These are phyloP conservation scores for Leccinum sublutescens DNA, from an alignment of 768 basidiomycete genomes.

Conservation along the genomic window DNA sequence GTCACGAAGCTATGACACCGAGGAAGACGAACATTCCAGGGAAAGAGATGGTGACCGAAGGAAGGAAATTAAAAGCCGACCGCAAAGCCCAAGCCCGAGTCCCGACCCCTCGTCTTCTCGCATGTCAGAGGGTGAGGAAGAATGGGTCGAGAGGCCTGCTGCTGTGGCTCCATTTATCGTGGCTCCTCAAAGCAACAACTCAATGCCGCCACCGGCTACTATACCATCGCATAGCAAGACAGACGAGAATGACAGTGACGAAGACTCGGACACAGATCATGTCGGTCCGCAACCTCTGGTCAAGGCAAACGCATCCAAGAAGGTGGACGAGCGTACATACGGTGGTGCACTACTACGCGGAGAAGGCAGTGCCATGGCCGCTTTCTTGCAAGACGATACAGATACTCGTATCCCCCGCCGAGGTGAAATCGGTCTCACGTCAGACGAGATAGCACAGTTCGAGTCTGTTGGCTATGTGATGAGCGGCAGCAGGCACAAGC, in stretches of 20 bases:
- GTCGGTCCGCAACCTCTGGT: constrained; percentile 75
- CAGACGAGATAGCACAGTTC: constrained; percentile 82
- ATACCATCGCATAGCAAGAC: constrained; percentile 18
- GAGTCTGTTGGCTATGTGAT: constrained; percentile 96
- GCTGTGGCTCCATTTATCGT: constrained; percentile 29
- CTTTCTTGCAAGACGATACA: constrained; percentile 84
- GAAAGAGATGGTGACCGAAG: constrained; percentile 25
- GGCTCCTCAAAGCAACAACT: constrained; percentile 17
- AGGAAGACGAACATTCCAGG: constrained; percentile 36
- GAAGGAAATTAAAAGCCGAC: constrained; percentile 35
- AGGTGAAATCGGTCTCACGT: constrained; percentile 95
- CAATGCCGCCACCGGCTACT: constrained; percentile 25
- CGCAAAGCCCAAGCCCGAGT: constrained; percentile 33
- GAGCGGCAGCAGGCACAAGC: constrained; percentile 90
- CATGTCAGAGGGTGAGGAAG: constrained; percentile 48
- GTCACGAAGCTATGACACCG: constrained; percentile 33
- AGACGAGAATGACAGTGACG: constrained; percentile 35
- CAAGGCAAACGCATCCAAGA: constrained; percentile 44
- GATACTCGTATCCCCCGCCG: constrained; percentile 92
- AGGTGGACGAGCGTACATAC: constrained; percentile 80
- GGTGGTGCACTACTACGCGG: constrained; percentile 89
- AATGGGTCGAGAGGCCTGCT: constrained; percentile 65
- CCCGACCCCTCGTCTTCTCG: constrained; percentile 30
- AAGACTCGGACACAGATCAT: constrained; percentile 56
- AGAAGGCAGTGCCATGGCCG: constrained; percentile 98